Evolutionary conservation across 371 early-diverging fungal species (phyloP).

Genomic region (Mortierella sp.): DNA sequence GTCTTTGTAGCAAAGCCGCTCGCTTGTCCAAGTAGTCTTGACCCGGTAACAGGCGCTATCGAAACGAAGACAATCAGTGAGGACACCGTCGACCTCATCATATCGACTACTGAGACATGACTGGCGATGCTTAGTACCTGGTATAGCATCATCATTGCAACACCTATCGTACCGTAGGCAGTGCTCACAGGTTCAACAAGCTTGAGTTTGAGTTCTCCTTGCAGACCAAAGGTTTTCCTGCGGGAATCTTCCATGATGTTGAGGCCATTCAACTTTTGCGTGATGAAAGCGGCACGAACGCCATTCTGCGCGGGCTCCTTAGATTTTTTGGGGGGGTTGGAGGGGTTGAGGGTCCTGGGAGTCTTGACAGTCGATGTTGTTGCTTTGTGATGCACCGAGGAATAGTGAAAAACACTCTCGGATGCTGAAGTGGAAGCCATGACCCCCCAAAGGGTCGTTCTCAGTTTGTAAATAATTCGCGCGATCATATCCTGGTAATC

Average conservation of each 20-base stretch:
- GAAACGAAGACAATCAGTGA: neutral
- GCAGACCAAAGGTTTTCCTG: constrained; percentile 21
- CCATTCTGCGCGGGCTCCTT: neutral
- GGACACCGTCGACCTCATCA: neutral
- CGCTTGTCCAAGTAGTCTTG: constrained; percentile 16
- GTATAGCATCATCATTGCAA: constrained; percentile 16
- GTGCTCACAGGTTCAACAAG: constrained; percentile 4
- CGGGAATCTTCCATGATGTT: neutral
- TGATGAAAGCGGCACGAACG: constrained; percentile 3
- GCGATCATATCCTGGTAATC: constrained; percentile 22
- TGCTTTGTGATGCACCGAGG: constrained; percentile 3
- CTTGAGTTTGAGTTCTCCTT: constrained; percentile 13
- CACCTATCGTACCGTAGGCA: constrained; percentile 8
- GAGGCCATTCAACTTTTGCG: constrained; percentile 8
- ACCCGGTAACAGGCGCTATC: constrained; percentile 20
- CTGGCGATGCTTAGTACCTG: constrained; percentile 8
- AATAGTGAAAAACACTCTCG: constrained; percentile 17
- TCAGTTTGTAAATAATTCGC: constrained; percentile 12
- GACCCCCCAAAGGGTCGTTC: constrained; percentile 16
- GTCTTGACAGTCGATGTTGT: neutral
- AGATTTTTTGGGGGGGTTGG: neutral
- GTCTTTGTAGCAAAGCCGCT: constrained; percentile 4
- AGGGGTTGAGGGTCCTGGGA: neutral
- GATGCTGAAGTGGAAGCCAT: neutral
- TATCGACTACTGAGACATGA: neutral